A percentile compares a stretch with the other conserved stretches of the same genome.
Conservation (phyloP, 163 green algal species). For the Scenedesmus sp. region DNA sequence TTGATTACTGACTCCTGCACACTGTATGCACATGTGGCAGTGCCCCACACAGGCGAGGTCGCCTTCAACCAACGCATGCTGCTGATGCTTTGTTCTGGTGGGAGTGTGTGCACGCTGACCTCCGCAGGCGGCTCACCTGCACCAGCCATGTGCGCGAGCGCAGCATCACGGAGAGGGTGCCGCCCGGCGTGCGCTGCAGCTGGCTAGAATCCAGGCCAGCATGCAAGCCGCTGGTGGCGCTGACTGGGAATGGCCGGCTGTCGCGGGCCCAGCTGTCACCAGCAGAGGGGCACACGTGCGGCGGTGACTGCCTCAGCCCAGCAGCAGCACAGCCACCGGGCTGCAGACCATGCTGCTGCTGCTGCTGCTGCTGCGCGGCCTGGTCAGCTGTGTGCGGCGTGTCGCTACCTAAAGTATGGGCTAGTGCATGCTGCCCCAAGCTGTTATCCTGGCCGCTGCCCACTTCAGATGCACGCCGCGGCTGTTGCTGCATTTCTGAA, state of each 20-base stretch:
- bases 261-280: not conserved
- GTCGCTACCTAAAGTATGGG: not conserved
- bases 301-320: not conserved
- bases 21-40: no score
- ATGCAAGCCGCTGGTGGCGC: not conserved
- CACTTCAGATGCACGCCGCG: not conserved
- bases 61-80: no score
- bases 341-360: not conserved
- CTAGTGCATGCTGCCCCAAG: not conserved
- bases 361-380: not conserved
- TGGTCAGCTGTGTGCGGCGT: not conserved
- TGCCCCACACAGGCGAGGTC: no score
- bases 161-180: not conserved
- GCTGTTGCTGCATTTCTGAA: not conserved
- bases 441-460: not conserved
- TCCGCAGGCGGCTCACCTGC: not conserved
- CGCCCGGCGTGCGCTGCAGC: not conserved
- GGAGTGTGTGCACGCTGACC: not conserved
- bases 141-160: slow-evolving; percentile 2
- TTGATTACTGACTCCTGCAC: no score
- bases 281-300: not conserved
- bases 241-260: not conserved
- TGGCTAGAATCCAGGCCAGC: not conserved
- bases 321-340: not conserved
- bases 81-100: not conserved